Conservation (phyloP, 805 yeast genomes). For the Teunomyces atbi region DNA sequence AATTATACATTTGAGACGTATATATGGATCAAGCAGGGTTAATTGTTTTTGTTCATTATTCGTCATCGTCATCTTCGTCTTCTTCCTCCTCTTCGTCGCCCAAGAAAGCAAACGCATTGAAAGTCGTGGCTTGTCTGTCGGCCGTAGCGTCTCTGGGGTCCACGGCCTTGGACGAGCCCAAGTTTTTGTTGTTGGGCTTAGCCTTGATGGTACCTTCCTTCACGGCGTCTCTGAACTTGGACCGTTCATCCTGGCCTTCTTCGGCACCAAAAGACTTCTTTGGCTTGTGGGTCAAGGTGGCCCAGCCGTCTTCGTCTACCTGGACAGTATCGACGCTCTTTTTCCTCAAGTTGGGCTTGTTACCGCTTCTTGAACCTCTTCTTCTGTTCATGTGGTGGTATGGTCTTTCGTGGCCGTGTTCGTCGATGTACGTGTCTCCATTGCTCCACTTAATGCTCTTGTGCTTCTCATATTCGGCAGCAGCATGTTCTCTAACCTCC, state of each 20-base stretch:
- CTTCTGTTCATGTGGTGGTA: conserved; percentile 52
- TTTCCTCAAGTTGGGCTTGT: conserved; percentile 55
- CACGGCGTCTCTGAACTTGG: conserved; percentile 43
- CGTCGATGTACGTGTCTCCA: conserved; percentile 48
- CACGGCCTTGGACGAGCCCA: conserved; percentile 70
- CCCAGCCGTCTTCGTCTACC: conserved; percentile 84
- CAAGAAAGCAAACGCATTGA: conserved; percentile 82
- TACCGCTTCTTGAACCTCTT: conserved; percentile 54
- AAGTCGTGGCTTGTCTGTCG: conserved; percentile 61
- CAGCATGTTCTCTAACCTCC: conserved; percentile 53
- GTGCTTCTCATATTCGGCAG: conserved; percentile 28
- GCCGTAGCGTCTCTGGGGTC: conserved; percentile 71
- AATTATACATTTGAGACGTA: conserved; percentile 1
- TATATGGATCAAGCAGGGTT: neutral
- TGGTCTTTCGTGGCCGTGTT: conserved; percentile 44
- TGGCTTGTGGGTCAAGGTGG: conserved; percentile 49
- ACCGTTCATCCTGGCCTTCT: conserved; percentile 47
- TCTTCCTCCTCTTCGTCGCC: conserved; percentile 53
- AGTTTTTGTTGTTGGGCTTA: conserved; percentile 71
- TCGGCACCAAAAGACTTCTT: conserved; percentile 49
- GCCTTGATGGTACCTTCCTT: conserved; percentile 50
- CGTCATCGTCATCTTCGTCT: conserved; percentile 10
- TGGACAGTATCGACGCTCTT: conserved; percentile 48
- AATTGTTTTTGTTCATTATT: neutral
- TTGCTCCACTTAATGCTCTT: conserved; percentile 30